A percentile compares a stretch with the other conserved stretches of the same genome.
These are phyloP conservation scores for Fusarium sp. DNA, from an alignment of 2,329 filamentous ascomycete species.

Conservation along the genomic window DNA sequence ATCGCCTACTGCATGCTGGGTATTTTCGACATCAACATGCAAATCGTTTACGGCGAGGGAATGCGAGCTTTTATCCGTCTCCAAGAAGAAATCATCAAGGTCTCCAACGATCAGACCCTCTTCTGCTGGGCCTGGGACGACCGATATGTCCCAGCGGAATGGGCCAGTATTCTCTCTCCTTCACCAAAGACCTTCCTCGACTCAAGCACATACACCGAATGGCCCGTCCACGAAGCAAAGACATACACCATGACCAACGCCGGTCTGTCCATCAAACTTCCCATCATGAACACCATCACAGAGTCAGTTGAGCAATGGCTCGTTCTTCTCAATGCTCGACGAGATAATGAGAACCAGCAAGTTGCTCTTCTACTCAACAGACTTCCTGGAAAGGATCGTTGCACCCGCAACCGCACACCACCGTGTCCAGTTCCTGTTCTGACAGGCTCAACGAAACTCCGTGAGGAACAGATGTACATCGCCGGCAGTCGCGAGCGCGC, in stretches of 20 bases:
- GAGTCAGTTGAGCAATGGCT: conserved; percentile 29
- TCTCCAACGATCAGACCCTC: conserved; percentile 21
- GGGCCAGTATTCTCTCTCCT: conserved; percentile 17
- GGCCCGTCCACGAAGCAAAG: conserved; percentile 26
- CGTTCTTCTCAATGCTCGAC: conserved; percentile 18
- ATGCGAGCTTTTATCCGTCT: conserved; percentile 19
- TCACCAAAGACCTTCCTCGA: conserved; percentile 19
- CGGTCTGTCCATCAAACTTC: conserved; percentile 12
- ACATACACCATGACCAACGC: conserved; percentile 27
- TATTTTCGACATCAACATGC: conserved; percentile 32
- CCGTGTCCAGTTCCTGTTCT: conserved; percentile 1
- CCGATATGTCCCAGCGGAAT: conserved; percentile 18
- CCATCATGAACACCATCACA: conserved; percentile 26
- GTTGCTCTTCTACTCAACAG: conserved; percentile 13
- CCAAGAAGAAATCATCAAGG: conserved; percentile 27
- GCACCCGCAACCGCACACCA: conserved; percentile 15
- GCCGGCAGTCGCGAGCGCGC: conserved; percentile 18
- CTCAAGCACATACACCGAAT: conserved; percentile 21
- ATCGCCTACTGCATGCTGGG: conserved; percentile 29
- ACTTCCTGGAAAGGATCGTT: conserved; percentile 19
- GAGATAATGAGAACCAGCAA: conserved; percentile 24
- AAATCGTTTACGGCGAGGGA: conserved; percentile 24
- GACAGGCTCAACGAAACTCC: conserved; percentile 6
- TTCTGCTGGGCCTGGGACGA: conserved; percentile 30
- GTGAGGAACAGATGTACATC: conserved; percentile 22